Percentiles rank a stretch among this genome's conserved stretches.
Conservation (phyloP, 331 rosid species). For the Malus hybrid region DNA sequence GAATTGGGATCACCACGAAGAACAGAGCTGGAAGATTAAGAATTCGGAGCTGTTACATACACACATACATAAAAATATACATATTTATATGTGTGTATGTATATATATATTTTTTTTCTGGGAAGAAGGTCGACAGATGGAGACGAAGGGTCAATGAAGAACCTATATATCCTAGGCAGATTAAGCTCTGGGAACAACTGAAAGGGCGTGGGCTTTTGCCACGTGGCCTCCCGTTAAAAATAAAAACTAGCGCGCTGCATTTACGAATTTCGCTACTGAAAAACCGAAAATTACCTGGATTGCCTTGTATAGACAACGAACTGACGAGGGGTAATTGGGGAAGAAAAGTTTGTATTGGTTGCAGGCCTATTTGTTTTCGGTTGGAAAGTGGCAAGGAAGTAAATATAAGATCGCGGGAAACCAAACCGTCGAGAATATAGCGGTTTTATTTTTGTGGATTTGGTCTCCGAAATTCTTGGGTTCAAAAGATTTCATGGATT, state of each 20-base stretch:
- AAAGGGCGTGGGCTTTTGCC: background rate
- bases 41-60: background rate
- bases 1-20: background rate
- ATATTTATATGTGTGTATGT: background rate
- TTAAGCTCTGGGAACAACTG: background rate
- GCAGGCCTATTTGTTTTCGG: background rate
- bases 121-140: background rate
- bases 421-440: background rate
- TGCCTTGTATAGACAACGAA: background rate
- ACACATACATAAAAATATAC: background rate
- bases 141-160: background rate
- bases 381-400: background rate
- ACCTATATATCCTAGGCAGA: background rate
- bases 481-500: background rate
- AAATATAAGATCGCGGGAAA: background rate
- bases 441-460: background rate
- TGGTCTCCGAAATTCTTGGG: background rate
- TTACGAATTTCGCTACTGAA: background rate
- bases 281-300: background rate
- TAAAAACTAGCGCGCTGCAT: background rate
- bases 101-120: background rate
- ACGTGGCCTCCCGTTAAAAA: background rate
- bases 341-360: background rate
- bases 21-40: constrained; percentile 6
- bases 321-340: background rate